Evolutionary conservation across 108 stramenopile species (phyloP).

Genomic region (Nannochloropsis oceanica): DNA sequence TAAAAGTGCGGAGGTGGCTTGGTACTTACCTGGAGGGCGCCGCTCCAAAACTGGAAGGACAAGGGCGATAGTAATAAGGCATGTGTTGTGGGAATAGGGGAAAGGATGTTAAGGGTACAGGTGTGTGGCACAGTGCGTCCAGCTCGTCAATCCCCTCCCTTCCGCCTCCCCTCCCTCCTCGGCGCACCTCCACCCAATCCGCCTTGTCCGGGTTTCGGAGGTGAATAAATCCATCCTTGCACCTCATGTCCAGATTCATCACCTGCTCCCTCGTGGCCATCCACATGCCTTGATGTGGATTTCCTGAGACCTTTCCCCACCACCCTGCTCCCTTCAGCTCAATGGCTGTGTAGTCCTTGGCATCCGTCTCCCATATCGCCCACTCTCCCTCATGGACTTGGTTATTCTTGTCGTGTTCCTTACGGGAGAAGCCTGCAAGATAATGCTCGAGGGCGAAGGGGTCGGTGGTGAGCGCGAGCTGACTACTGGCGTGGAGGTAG

Average conservation of each 20-base stretch:
- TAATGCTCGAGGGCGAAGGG: not conserved
- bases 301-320: not conserved
- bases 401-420: not conserved
- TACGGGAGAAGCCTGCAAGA: not conserved
- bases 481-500: not conserved
- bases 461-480: not conserved
- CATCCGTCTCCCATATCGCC: not conserved
- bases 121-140: too few species aligned
- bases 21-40: not conserved
- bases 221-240: not conserved
- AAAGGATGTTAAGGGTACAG: too few species aligned
- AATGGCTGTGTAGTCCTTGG: not conserved
- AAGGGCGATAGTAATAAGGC: too few species aligned
- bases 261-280: not conserved
- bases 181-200: not conserved
- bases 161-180: not conserved
- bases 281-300: not conserved
- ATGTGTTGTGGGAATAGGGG: too few species aligned
- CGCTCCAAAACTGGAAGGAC: not conserved
- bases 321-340: not conserved
- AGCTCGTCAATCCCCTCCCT: too few species aligned
- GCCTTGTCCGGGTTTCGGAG: not conserved
- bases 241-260: not conserved
- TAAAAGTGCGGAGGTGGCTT: not conserved
- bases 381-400: not conserved